A percentile compares a stretch with the other conserved stretches of the same genome.
Conservation (phyloP, 2,329 filamentous ascomycete genomes). For the Ustulina deusta region DNA sequence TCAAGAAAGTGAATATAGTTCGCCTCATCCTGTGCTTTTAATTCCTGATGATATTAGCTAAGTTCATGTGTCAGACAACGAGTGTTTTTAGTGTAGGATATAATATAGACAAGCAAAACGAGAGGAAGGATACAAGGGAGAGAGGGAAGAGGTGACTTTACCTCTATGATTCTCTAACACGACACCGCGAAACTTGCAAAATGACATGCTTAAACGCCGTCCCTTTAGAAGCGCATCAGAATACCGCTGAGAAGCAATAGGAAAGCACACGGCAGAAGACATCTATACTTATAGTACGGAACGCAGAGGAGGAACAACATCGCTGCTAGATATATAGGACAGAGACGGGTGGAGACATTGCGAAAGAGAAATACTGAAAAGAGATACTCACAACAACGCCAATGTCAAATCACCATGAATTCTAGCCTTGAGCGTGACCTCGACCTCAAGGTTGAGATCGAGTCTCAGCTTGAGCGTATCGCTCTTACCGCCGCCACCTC, state of each 20-base stretch:
- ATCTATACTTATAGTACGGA: constrained; percentile 20
- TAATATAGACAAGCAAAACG: not conserved
- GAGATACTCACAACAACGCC: constrained; percentile 68
- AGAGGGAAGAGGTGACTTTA: constrained; percentile 26
- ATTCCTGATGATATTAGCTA: constrained; percentile 28
- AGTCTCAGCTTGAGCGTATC: constrained; percentile 78
- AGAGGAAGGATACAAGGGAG: not conserved
- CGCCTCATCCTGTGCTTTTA: constrained; percentile 35
- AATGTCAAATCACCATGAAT: constrained; percentile 87
- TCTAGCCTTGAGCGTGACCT: constrained; percentile 87
- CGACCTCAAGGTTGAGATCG: constrained; percentile 85
- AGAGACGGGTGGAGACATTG: not conserved
- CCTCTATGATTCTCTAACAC: constrained; percentile 22
- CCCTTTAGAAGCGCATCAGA: constrained; percentile 44
- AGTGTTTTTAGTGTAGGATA: not conserved
- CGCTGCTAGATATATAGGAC: not conserved
- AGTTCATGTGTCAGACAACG: not conserved
- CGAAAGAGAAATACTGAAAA: constrained; percentile 11
- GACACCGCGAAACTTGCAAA: constrained; percentile 7
- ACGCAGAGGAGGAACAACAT: not conserved
- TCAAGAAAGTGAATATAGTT: not conserved
- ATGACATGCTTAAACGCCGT: constrained; percentile 41
- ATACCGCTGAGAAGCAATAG: constrained; percentile 13
- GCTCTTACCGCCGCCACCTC: constrained; percentile 58
- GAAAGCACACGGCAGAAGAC: not conserved